These are phyloP conservation scores for Chaetothyriales sp. DNA, from an alignment of 2,329 filamentous ascomycete species.

Conservation along the genomic window DNA sequence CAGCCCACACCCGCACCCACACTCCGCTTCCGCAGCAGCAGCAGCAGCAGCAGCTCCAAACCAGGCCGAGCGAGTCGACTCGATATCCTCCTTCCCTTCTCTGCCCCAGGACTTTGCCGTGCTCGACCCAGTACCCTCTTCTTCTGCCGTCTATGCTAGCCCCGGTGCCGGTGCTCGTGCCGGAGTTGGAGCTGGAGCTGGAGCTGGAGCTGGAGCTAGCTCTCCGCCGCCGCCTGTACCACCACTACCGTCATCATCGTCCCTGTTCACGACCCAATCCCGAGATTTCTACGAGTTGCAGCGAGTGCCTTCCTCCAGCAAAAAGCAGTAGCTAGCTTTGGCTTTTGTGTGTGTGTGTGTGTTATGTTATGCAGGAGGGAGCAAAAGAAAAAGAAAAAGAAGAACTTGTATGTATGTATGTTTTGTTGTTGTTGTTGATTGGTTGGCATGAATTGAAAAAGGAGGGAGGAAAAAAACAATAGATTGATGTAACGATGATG, in stretches of 20 bases:
- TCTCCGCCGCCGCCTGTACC: too few relatives aligned
- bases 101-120: not conserved
- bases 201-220: not conserved
- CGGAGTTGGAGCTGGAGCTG: too few relatives aligned
- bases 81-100: slow-evolving; percentile 1
- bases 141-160: not conserved
- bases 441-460: too few relatives aligned
- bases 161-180: too few relatives aligned
- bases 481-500: too few relatives aligned
- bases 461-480: too few relatives aligned
- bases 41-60: slow-evolving; percentile 5
- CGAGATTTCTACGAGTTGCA: not conserved
- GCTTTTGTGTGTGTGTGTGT: too few relatives aligned
- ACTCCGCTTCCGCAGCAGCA: slow-evolving; percentile 3
- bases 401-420: too few relatives aligned
- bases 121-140: not conserved
- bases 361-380: too few relatives aligned
- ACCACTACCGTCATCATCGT: too few relatives aligned
- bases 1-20: slow-evolving; percentile 4
- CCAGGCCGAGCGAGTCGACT: slow-evolving; percentile 12
- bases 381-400: too few relatives aligned
- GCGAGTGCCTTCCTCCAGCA: not conserved
- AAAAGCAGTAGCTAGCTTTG: not conserved
- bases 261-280: not conserved
- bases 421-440: too few relatives aligned